Percentiles rank a stretch among this genome's conserved stretches.
Evolutionary conservation across 495 filamentous ascomycete genomes (phyloP).

Genomic region (Aspergillus avenaceus): DNA sequence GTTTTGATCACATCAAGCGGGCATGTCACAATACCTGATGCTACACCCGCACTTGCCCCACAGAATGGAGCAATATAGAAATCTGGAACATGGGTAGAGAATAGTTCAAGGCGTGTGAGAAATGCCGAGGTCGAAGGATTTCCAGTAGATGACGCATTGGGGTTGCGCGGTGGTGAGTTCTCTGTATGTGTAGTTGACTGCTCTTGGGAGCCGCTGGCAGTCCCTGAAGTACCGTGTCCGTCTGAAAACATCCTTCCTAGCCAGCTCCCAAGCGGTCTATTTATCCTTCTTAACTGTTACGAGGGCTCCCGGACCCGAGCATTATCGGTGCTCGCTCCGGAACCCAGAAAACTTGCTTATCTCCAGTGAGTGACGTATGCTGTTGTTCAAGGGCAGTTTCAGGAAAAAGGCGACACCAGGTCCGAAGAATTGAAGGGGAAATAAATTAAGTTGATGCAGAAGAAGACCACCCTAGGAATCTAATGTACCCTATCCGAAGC

Average conservation of each 20-base stretch:
- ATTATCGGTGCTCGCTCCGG: conserved; percentile 47
- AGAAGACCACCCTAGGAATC: conserved; percentile 24
- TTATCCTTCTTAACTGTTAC: conserved; percentile 39
- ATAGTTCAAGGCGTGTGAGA: conserved; percentile 53
- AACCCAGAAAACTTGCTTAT: conserved; percentile 30
- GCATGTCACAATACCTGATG: conserved; percentile 91
- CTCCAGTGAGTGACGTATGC: conserved; percentile 2
- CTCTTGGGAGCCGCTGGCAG: conserved; percentile 29
- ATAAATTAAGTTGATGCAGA: conserved; percentile 27
- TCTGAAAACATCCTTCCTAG: conserved; percentile 37
- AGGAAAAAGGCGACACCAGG: conserved; percentile 1
- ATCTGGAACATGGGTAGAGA: conserved; percentile 46
- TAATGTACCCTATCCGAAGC: conserved; percentile 31
- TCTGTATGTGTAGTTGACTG: conserved; percentile 22
- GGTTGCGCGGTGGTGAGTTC: conserved; percentile 14
- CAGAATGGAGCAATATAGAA: conserved; percentile 62
- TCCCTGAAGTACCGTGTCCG: conserved; percentile 25
- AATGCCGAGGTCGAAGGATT: conserved; percentile 25
- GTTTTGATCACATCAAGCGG: conserved; percentile 99
- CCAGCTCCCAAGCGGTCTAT: conserved; percentile 36
- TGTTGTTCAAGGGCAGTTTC: background rate
- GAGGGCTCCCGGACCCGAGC: conserved; percentile 45
- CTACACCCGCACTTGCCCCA: conserved; percentile 83
- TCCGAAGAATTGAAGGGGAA: conserved; percentile 10
- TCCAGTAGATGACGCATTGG: conserved; percentile 17